Conservation (phyloP, 192 early-diverging fungal genomes). For the Lunasporangiospora selenospora region DNA sequence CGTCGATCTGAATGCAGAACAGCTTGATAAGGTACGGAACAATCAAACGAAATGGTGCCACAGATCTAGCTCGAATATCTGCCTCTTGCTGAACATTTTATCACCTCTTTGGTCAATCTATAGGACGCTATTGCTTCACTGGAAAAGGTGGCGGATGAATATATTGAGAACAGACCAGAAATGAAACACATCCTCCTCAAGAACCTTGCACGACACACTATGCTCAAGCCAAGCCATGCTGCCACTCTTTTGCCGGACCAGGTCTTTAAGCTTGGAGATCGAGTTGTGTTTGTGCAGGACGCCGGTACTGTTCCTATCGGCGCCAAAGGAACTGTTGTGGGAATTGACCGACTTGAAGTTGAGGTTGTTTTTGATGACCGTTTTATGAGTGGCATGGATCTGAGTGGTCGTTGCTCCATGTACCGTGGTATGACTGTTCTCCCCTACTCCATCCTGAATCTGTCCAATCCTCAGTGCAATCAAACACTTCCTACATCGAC, state of each 20-base stretch:
- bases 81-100: no score
- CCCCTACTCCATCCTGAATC: slow-evolving; percentile 72
- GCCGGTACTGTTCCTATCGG: slow-evolving; percentile 81
- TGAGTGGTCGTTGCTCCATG: slow-evolving; percentile 81
- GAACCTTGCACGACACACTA: slow-evolving; percentile 59
- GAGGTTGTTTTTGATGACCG: slow-evolving; percentile 90
- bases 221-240: slow-evolving; percentile 85
- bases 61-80: no score
- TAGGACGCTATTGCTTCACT: slow-evolving; percentile 65
- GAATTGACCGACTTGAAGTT: slow-evolving; percentile 72
- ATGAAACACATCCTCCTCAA: slow-evolving; percentile 54
- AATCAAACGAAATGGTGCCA: no score
- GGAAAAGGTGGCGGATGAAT: slow-evolving; percentile 60
- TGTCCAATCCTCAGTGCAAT: slow-evolving; percentile 65
- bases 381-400: slow-evolving; percentile 78
- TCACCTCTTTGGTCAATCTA: neutral
- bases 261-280: slow-evolving; percentile 85
- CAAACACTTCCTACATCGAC: slow-evolving; percentile 6
- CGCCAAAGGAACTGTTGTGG: slow-evolving; percentile 85
- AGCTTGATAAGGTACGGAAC: slow-evolving; percentile 66
- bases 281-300: slow-evolving; percentile 77
- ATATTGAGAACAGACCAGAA: slow-evolving; percentile 46
- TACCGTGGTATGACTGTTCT: slow-evolving; percentile 76
- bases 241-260: slow-evolving; percentile 75
- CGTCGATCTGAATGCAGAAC: slow-evolving; percentile 66